phyloP scores from a whole-genome alignment of 2,329 filamentous ascomycete genomes.

The Tolypocladium pustulatum region DNA sequence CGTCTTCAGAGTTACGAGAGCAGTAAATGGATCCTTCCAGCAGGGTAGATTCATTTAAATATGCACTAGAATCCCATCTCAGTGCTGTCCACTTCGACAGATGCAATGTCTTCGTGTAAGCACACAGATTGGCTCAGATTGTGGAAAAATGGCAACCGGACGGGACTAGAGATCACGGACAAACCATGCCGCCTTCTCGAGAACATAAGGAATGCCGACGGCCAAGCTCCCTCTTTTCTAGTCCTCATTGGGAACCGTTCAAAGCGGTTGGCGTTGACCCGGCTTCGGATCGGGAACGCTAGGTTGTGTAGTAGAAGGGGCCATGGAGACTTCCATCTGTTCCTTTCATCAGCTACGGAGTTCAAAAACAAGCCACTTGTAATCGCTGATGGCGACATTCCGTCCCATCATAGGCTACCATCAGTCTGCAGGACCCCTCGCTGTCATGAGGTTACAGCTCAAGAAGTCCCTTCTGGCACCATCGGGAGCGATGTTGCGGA shows the following conservation, averaged over 20 bases:
- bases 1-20: no score
- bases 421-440: neutral
- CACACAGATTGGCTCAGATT: neutral
- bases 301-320: neutral
- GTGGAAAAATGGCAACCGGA: neutral
- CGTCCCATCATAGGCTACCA: neutral
- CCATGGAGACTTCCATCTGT: neutral
- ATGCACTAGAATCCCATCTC: no score
- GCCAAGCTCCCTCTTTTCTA: neutral
- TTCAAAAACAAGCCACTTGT: neutral
- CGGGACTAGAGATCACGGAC: neutral
- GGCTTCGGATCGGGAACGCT: neutral
- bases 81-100: neutral
- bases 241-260: neutral
- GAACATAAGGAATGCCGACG: neutral
- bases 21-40: no score
- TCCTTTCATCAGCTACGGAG: neutral
- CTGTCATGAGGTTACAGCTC: neutral
- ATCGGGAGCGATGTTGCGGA: neutral
- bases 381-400: neutral
- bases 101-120: neutral
- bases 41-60: no score
- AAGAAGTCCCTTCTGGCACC: neutral
- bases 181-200: neutral
- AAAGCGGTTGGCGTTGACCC: neutral